These are phyloP conservation scores for Fusarium tricinctum DNA, from an alignment of 2,329 filamentous ascomycete species.

Conservation along the genomic window DNA sequence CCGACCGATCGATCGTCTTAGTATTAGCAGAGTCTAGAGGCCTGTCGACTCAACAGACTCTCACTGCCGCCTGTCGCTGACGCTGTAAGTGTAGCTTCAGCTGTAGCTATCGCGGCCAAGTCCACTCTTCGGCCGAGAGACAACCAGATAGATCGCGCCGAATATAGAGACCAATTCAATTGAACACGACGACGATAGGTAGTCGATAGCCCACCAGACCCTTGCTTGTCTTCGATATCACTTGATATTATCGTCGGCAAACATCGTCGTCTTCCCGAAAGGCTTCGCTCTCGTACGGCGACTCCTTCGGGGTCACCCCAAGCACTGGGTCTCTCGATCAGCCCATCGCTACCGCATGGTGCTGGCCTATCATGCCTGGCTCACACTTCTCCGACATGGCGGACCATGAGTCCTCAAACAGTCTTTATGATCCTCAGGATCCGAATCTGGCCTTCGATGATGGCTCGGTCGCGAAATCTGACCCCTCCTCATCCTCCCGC, in stretches of 20 bases:
- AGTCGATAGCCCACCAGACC: constrained; percentile 19
- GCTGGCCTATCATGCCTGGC: constrained; percentile 48
- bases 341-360: constrained; percentile 51
- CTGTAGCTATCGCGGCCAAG: constrained; percentile 34
- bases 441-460: constrained; percentile 57
- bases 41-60: constrained; percentile 18
- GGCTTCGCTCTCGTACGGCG: constrained; percentile 42
- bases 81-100: constrained; percentile 10
- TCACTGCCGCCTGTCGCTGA: constrained; percentile 15
- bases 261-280: constrained; percentile 42
- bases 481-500: constrained; percentile 53
- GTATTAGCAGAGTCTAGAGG: constrained; percentile 22
- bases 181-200: constrained; percentile 10
- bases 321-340: constrained; percentile 47
- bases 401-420: constrained; percentile 57
- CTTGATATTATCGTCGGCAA: constrained; percentile 34
- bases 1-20: constrained; percentile 13
- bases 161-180: constrained; percentile 28
- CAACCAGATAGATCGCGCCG: constrained; percentile 20
- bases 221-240: constrained; percentile 26
- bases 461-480: constrained; percentile 52
- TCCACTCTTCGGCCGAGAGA: constrained; percentile 24
- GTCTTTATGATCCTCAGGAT: constrained; percentile 63
- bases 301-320: constrained; percentile 43
- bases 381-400: constrained; percentile 55